Conservation (phyloP, 2,329 filamentous ascomycete species). For the Arthrinium phaeospermum region DNA sequence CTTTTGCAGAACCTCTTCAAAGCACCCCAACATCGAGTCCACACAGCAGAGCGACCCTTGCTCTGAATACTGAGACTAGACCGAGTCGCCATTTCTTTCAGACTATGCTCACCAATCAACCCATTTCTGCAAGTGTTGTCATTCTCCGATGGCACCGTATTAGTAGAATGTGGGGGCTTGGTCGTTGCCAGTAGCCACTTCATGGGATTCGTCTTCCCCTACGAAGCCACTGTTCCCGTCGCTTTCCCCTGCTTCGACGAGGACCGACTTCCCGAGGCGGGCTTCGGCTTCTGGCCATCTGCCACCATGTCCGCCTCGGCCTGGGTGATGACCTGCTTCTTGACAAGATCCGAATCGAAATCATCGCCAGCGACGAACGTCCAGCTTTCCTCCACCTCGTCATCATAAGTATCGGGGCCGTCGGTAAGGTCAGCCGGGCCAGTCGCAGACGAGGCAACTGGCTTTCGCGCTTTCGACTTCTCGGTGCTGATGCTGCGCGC, state of each 20-base stretch:
- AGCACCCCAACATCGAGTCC: not conserved
- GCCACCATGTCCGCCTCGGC: slow-evolving; percentile 29
- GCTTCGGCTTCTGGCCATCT: not conserved
- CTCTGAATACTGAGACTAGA: not conserved
- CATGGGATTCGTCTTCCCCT: not conserved
- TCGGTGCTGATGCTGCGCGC: slow-evolving; percentile 81
- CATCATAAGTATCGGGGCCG: slow-evolving; percentile 54
- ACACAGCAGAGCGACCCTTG: not conserved
- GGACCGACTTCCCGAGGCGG: not conserved
- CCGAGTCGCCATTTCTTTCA: not conserved
- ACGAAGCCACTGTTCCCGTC: not conserved
- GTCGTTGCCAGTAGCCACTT: not conserved
- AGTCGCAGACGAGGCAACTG: slow-evolving; percentile 37
- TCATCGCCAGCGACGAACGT: slow-evolving; percentile 76
- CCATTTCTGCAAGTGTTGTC: not conserved
- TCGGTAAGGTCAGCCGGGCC: slow-evolving; percentile 38
- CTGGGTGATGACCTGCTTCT: slow-evolving; percentile 35
- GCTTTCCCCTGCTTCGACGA: not conserved
- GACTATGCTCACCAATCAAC: not conserved
- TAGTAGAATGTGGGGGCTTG: not conserved
- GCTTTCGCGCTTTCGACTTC: slow-evolving; percentile 58
- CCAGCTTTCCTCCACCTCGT: slow-evolving; percentile 84
- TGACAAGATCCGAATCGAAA: slow-evolving; percentile 37
- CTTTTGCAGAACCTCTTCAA: not conserved
- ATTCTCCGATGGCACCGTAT: not conserved